Evolutionary conservation across 2,329 filamentous ascomycete species (phyloP).

Genomic region (Neofusicoccum kwambonambiense): DNA sequence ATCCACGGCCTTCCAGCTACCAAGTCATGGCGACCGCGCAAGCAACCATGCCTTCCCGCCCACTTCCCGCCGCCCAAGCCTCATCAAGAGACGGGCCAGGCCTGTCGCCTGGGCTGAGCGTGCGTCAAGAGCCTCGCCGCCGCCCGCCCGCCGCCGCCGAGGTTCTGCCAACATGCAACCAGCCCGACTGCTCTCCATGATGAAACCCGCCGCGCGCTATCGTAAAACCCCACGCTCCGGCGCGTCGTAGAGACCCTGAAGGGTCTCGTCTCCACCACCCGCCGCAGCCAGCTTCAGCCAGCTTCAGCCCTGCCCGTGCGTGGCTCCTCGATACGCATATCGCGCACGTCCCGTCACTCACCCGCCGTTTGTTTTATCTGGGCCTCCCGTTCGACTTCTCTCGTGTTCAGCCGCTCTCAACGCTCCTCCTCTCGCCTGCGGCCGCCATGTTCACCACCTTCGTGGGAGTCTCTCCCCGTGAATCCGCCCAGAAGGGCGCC

Average conservation of each 20-base stretch:
- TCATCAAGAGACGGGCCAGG: neutral
- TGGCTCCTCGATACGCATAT: neutral
- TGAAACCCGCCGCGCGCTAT: neutral
- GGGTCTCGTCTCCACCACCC: neutral
- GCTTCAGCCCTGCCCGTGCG: neutral
- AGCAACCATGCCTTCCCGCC: neutral
- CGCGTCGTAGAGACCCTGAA: neutral
- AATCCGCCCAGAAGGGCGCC: neutral
- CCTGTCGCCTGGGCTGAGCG: neutral
- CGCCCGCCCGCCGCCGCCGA: neutral
- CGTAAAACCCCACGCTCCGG: neutral
- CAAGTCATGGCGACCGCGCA: neutral
- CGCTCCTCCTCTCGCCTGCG: neutral
- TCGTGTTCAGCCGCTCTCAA: neutral
- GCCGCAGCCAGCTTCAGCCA: neutral
- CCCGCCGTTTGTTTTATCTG: neutral
- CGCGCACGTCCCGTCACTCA: conserved; percentile 1
- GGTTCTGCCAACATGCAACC: neutral
- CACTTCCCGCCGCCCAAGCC: neutral
- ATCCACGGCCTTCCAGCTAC: neutral
- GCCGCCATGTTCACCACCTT: conserved; percentile 22
- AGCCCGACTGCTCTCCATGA: neutral
- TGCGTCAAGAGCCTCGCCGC: neutral
- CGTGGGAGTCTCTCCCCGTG: neutral
- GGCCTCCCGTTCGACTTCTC: neutral